A percentile compares a stretch with the other conserved stretches of the same genome.
Conservation (phyloP, 441 rosid genomes). For the Macaranga tanarius region DNA sequence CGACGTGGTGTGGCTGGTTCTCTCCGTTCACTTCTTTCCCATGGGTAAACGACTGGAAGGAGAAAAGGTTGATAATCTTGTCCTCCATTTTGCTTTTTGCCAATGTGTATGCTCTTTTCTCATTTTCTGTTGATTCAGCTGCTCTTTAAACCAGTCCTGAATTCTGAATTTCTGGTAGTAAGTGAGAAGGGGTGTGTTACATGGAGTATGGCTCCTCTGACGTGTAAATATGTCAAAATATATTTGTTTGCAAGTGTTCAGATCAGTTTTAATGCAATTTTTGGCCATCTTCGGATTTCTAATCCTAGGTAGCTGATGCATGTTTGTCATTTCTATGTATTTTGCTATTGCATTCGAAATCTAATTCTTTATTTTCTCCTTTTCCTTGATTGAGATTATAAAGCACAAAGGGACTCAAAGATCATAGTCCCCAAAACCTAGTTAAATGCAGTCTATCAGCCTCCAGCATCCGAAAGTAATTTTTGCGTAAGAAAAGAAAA, state of each 20-base stretch:
- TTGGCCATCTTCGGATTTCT: background rate
- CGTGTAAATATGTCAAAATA: background rate
- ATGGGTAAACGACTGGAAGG: slow-evolving; percentile 12
- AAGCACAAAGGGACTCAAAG: no score
- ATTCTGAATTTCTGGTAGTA: background rate
- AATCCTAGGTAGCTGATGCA: no score
- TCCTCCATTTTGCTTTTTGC: background rate
- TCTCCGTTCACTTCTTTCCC: slow-evolving; percentile 48
- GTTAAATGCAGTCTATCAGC: no score
- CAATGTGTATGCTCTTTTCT: background rate
- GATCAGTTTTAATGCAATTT: background rate
- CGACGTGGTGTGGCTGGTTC: slow-evolving; percentile 59
- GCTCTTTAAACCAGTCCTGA: background rate
- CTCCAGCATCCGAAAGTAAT: no score
- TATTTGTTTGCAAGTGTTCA: background rate
- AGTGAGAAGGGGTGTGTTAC: no score
- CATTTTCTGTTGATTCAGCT: background rate
- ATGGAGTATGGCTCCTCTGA: background rate
- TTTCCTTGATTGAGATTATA: no score
- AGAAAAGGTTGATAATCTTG: slow-evolving; percentile 5
- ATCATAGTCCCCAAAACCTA: no score
- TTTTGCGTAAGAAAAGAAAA: no score
- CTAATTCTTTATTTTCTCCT: no score
- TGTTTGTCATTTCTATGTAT: no score
- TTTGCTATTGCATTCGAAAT: no score